Conservation (phyloP, 768 basidiomycete genomes). For the Tephrocybe sp. region DNA sequence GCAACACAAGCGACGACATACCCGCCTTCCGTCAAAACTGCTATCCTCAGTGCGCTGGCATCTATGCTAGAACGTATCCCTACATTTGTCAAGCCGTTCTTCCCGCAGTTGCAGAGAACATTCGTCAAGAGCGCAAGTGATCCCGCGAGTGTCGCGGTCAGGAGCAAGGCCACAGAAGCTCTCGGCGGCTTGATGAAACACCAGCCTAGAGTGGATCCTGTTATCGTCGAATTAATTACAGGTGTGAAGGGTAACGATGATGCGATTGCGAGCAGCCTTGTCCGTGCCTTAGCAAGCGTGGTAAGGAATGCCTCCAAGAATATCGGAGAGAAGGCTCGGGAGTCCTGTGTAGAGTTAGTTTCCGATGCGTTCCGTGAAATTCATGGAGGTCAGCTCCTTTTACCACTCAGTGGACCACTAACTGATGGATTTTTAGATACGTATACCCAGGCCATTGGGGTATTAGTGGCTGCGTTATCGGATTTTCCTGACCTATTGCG, state of each 20-base stretch:
- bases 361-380: constrained; percentile 74
- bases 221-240: constrained; percentile 84
- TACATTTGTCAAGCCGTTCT: constrained; percentile 92
- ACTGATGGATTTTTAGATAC: constrained; percentile 47
- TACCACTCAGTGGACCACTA: not conserved
- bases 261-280: constrained; percentile 72
- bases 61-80: constrained; percentile 87
- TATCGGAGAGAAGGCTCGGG: constrained; percentile 73
- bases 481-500: constrained; percentile 61
- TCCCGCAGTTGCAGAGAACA: constrained; percentile 95
- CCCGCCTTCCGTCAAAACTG: constrained; percentile 91
- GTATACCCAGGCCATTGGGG: constrained; percentile 65
- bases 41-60: constrained; percentile 83
- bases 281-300: constrained; percentile 76
- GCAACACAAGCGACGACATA: constrained; percentile 88
- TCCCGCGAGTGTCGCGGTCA: constrained; percentile 71
- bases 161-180: constrained; percentile 80
- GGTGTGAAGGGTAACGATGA: constrained; percentile 62
- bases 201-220: constrained; percentile 88
- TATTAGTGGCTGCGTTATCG: constrained; percentile 63
- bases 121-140: constrained; percentile 94
- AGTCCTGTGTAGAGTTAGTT: constrained; percentile 73
- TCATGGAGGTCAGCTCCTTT: constrained; percentile 54
- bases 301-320: constrained; percentile 68
- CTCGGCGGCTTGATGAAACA: constrained; percentile 89